Evolutionary conservation across 1,284 basidiomycete species (phyloP).

Genomic region (Ceratobasidium sp.): DNA sequence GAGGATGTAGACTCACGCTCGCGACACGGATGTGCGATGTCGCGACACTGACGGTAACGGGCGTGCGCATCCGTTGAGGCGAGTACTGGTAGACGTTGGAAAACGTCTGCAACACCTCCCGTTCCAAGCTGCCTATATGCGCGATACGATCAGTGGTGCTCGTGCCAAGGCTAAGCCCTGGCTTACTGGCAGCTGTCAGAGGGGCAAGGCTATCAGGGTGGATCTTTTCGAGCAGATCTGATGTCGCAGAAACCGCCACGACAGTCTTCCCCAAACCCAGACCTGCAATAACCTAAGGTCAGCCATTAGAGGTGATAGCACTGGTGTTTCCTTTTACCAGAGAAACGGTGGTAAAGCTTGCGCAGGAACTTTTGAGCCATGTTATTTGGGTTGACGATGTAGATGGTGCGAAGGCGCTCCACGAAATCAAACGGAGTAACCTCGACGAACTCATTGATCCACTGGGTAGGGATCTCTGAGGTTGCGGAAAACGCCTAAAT

Average conservation of each 20-base stretch:
- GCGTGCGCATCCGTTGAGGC: conserved; percentile 58
- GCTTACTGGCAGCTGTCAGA: conserved; percentile 67
- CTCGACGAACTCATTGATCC: conserved; percentile 83
- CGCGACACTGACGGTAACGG: conserved; percentile 71
- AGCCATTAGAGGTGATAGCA: conserved; percentile 14
- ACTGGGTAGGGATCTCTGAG: conserved; percentile 83
- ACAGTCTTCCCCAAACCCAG: conserved; percentile 65
- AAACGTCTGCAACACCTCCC: conserved; percentile 47
- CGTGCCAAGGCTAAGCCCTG: not conserved
- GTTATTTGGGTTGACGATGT: conserved; percentile 83
- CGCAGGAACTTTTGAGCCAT: conserved; percentile 78
- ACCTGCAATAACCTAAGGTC: conserved; percentile 57
- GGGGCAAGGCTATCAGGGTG: conserved; percentile 62
- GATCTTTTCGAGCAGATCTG: conserved; percentile 67
- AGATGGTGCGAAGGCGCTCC: conserved; percentile 66
- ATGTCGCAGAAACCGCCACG: conserved; percentile 67
- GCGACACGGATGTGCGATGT: conserved; percentile 74
- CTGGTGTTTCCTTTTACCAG: conserved; percentile 64
- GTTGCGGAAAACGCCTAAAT: conserved; percentile 68
- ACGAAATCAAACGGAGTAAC: conserved; percentile 78
- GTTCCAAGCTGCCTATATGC: conserved; percentile 45
- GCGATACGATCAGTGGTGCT: conserved; percentile 2
- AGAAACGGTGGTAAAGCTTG: conserved; percentile 76
- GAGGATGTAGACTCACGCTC: conserved; percentile 61
- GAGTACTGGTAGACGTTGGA: conserved; percentile 46